Conservation (phyloP, 139 green algal genomes). For the Auxenochlorella pyrenoidosa region DNA sequence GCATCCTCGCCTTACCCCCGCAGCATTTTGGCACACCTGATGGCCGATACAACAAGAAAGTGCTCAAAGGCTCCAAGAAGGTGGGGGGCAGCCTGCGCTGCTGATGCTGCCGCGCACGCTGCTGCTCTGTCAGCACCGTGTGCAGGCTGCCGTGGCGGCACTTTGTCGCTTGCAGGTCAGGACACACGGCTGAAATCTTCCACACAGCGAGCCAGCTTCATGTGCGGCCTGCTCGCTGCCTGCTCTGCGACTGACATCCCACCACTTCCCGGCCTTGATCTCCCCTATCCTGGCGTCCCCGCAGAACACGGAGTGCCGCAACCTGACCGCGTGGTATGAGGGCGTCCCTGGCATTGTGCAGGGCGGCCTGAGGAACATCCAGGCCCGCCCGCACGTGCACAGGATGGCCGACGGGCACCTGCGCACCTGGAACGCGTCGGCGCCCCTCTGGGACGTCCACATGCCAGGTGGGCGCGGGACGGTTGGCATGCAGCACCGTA, state of each 20-base stretch:
- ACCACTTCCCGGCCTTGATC: no score
- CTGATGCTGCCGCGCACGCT: background rate
- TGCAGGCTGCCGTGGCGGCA: no score
- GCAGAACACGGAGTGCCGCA: background rate
- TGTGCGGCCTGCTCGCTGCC: background rate
- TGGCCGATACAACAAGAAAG: background rate
- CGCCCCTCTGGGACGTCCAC: background rate
- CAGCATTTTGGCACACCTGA: conserved; percentile 1
- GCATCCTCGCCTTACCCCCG: background rate
- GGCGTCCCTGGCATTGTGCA: background rate
- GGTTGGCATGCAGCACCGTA: no score
- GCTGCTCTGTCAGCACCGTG: no score
- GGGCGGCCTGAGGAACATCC: background rate
- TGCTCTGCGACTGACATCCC: no score
- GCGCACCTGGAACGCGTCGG: background rate
- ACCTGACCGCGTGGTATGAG: background rate
- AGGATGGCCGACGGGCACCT: background rate
- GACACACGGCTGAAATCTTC: background rate
- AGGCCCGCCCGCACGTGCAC: background rate
- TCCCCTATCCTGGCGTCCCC: background rate
- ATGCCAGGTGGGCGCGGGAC: conserved; percentile 5
- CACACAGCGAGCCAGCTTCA: background rate
- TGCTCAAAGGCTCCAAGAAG: background rate
- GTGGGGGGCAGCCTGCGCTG: background rate
- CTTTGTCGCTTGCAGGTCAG: background rate